Percentiles rank a stretch among this genome's conserved stretches.
phyloP scores from a whole-genome alignment of 306 rosid species.

The Cicer yamashitae region DNA sequence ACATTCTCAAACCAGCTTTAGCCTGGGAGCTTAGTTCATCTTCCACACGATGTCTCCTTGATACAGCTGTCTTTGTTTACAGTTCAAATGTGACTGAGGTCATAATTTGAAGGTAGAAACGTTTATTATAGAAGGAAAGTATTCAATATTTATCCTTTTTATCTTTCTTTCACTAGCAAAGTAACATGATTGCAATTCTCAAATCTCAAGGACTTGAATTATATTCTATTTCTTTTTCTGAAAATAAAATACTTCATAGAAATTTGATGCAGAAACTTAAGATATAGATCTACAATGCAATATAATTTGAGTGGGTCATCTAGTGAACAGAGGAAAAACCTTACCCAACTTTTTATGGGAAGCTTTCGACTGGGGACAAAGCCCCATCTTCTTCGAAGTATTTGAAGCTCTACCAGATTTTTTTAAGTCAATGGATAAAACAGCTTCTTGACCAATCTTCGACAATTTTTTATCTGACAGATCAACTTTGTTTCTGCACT shows the following conservation, averaged over 20 bases:
- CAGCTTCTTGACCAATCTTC: conserved; percentile 57
- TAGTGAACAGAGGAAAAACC: conserved; percentile 46
- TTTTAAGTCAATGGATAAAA: conserved; percentile 60
- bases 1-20: conserved; percentile 72
- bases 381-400: conserved; percentile 54
- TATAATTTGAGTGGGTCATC: conserved; percentile 11
- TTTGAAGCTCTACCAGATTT: conserved; percentile 64
- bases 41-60: conserved; percentile 61
- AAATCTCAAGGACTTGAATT: conserved; percentile 29
- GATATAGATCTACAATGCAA: conserved; percentile 23
- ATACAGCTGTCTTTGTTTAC: conserved; percentile 59
- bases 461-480: conserved; percentile 58
- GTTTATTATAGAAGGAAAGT: conserved; percentile 27
- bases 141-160: conserved; percentile 10
- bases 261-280: conserved; percentile 30
- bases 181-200: conserved; percentile 28
- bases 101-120: conserved; percentile 38
- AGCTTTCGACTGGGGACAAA: conserved; percentile 63
- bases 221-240: background rate
- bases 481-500: conserved; percentile 58
- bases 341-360: conserved; percentile 74
- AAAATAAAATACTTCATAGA: conserved; percentile 24
- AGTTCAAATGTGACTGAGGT: conserved; percentile 44
- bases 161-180: conserved; percentile 34
- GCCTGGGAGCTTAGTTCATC: conserved; percentile 67